Conservation (phyloP, 805 yeast genomes). For the Geotrichum ghanense region DNA sequence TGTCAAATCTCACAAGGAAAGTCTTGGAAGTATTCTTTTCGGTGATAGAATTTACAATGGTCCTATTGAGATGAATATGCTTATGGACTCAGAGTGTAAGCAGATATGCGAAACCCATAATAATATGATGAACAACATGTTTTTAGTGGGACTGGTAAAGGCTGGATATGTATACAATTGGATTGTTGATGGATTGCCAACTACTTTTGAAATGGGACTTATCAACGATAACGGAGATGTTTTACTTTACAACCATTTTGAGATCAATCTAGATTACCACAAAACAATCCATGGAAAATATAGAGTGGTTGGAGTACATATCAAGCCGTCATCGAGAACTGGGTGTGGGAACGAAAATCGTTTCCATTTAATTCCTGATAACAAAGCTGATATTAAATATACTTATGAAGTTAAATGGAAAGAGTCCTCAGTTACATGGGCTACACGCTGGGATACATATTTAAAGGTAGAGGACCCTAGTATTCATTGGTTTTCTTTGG, state of each 20-base stretch:
- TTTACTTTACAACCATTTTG: slow-evolving; percentile 71
- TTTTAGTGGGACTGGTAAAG: slow-evolving; percentile 66
- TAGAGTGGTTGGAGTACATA: slow-evolving; percentile 87
- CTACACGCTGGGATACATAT: slow-evolving; percentile 97
- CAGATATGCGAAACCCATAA: slow-evolving; percentile 49
- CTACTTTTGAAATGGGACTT: slow-evolving; percentile 72
- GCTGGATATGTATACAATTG: slow-evolving; percentile 85
- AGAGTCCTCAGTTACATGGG: slow-evolving; percentile 75
- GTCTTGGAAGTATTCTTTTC: slow-evolving; percentile 83
- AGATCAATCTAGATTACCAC: slow-evolving; percentile 73
- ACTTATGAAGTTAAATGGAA: slow-evolving; percentile 75
- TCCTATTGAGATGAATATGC: slow-evolving; percentile 74
- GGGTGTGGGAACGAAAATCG: not conserved
- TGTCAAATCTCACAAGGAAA: slow-evolving; percentile 62
- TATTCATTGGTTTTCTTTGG: slow-evolving; percentile 90
- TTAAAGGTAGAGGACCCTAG: slow-evolving; percentile 84
- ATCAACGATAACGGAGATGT: slow-evolving; percentile 35
- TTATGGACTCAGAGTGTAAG: slow-evolving; percentile 57
- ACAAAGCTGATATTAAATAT: slow-evolving; percentile 51
- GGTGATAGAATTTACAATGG: slow-evolving; percentile 94
- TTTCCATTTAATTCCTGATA: slow-evolving; percentile 17
- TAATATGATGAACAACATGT: slow-evolving; percentile 54
- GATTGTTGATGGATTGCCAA: slow-evolving; percentile 92
- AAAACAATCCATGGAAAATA: slow-evolving; percentile 50
- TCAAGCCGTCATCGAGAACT: slow-evolving; percentile 51